Percentiles rank a stretch among this genome's conserved stretches.
Evolutionary conservation across 2,329 filamentous ascomycete genomes (phyloP).

Genomic region (Trichoderma atrobrunneum): DNA sequence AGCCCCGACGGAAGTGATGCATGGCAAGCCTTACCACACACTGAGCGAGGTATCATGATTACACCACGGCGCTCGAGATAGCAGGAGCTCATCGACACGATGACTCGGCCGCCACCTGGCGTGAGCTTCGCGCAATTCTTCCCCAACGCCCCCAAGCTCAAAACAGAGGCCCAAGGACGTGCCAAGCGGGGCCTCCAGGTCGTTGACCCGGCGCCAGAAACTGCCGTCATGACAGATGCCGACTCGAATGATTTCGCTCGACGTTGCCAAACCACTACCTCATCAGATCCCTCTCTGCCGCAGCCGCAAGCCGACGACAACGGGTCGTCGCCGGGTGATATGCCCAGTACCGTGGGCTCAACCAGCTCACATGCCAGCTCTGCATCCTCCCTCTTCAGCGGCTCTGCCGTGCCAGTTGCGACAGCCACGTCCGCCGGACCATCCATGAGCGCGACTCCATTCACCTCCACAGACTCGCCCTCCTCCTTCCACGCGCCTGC

Average conservation of each 20-base stretch:
- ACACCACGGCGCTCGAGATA: conserved; percentile 52
- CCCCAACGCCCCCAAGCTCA: conserved; percentile 69
- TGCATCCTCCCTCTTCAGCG: conserved; percentile 68
- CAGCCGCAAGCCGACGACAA: conserved; percentile 48
- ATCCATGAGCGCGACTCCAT: conserved; percentile 34
- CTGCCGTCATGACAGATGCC: conserved; percentile 26
- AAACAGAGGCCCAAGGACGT: conserved; percentile 43
- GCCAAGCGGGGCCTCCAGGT: conserved; percentile 28
- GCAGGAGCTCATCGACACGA: conserved; percentile 55
- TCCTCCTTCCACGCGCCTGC: conserved; percentile 46
- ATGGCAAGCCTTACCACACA: conserved; percentile 24
- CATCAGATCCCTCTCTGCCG: conserved; percentile 27
- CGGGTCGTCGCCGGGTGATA: conserved; percentile 61
- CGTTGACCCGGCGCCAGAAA: conserved; percentile 26
- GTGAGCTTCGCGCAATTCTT: conserved; percentile 86
- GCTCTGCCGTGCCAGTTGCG: conserved; percentile 41
- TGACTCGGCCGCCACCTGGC: conserved; percentile 72
- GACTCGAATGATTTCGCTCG: conserved; percentile 27
- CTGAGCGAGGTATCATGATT: conserved; percentile 54
- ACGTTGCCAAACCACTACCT: conserved; percentile 22
- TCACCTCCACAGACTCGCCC: conserved; percentile 47
- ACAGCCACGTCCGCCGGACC: conserved; percentile 43
- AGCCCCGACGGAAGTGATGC: conserved; percentile 22
- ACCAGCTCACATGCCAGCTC: conserved; percentile 70
- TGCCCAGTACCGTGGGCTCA: conserved; percentile 68